phyloP scores from a whole-genome alignment of 129 eudicot species.

The Arctium lappa region DNA sequence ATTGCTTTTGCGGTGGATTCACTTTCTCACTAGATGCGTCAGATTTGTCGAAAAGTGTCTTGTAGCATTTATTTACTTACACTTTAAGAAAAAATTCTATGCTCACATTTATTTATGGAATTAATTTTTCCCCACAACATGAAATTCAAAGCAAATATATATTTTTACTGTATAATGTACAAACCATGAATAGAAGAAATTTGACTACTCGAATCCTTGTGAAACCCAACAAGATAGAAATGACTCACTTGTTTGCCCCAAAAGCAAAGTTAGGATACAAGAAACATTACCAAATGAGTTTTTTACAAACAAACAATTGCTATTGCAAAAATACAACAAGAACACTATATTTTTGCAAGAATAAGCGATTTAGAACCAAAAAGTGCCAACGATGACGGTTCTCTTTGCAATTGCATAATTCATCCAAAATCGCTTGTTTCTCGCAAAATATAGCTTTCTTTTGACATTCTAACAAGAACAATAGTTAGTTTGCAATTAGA shows the following conservation, averaged over 20 bases:
- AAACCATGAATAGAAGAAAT: not conserved
- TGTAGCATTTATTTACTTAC: no score
- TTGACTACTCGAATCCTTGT: not conserved
- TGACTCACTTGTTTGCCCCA: not conserved
- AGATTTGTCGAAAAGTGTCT: no score
- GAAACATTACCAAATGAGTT: not conserved
- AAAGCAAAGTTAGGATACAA: constrained; percentile 10
- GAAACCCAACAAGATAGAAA: not conserved
- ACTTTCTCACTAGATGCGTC: not conserved
- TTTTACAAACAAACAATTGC: not conserved
- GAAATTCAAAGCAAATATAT: not conserved
- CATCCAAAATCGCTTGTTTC: constrained; percentile 12
- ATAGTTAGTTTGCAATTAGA: not conserved
- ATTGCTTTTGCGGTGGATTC: not conserved
- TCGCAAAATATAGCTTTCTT: constrained; percentile 1
- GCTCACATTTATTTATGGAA: not conserved
- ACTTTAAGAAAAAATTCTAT: no score
- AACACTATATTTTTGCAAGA: not conserved
- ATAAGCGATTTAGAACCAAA: not conserved
- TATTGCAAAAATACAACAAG: not conserved
- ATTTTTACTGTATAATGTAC: not conserved
- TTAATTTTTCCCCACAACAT: not conserved
- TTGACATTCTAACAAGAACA: constrained; percentile 22
- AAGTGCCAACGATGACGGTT: not conserved
- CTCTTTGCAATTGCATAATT: constrained; percentile 5